Evolutionary conservation across 805 yeast species (phyloP).

Genomic region (Candida ficus): DNA sequence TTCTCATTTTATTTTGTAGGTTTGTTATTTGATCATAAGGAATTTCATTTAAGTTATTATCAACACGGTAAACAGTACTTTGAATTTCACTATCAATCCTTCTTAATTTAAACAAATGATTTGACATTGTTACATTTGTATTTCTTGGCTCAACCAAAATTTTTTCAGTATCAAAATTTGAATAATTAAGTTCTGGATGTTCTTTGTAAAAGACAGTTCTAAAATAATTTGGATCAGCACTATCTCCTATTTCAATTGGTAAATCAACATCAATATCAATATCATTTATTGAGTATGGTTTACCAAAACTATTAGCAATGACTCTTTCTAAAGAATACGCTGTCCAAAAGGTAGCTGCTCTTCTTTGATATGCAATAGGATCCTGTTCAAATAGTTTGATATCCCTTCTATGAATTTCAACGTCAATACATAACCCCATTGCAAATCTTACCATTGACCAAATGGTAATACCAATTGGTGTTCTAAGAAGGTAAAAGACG

Average conservation of each 20-base stretch:
- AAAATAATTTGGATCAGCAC: neutral
- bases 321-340: constrained; percentile 5
- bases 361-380: neutral
- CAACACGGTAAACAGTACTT: constrained; percentile 1
- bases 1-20: constrained; percentile 1
- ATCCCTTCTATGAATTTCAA: constrained; percentile 3
- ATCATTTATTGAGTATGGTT: constrained; percentile 3
- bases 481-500: neutral
- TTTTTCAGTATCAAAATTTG: neutral
- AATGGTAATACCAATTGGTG: neutral
- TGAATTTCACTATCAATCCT: constrained; percentile 3
- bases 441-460: constrained; percentile 1
- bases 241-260: constrained; percentile 1
- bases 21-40: neutral
- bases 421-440: constrained; percentile 2
- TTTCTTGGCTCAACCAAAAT: neutral
- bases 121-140: constrained; percentile 3
- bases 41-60: neutral
- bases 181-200: constrained; percentile 1
- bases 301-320: constrained; percentile 3
- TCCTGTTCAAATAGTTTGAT: constrained; percentile 1
- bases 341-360: constrained; percentile 4
- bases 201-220: neutral
- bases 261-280: constrained; percentile 4
- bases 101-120: constrained; percentile 1